Conservation (phyloP, 768 basidiomycete species). For the Cystofilobasidium capitatum region DNA sequence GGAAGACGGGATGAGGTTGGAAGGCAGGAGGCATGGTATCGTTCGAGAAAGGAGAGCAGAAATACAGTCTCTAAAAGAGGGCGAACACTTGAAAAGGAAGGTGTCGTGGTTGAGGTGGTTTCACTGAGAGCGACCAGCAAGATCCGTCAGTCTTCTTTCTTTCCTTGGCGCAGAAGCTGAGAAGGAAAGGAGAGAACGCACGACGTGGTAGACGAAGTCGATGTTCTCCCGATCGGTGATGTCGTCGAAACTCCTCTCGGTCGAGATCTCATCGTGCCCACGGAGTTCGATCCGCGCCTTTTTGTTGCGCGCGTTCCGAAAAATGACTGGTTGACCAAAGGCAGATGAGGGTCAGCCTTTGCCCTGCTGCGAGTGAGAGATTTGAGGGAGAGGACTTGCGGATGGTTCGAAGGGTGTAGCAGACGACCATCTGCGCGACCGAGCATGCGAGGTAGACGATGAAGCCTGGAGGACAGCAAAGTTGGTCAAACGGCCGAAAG, state of each 20-base stretch:
- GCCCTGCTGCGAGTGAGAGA: constrained; percentile 31
- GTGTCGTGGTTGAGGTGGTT: no score
- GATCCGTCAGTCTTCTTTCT: no score
- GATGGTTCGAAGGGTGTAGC: constrained; percentile 44
- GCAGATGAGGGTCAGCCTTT: constrained; percentile 19
- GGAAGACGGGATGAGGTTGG: no score
- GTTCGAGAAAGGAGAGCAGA: no score
- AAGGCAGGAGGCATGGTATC: no score
- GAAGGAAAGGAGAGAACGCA: no score
- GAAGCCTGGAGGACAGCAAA: constrained; percentile 47
- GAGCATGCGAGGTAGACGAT: constrained; percentile 32
- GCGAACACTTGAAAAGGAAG: no score
- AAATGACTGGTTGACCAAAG: neutral
- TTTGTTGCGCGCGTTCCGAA: constrained; percentile 31
- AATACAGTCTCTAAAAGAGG: no score
- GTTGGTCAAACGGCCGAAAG: constrained; percentile 46
- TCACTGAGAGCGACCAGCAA: no score
- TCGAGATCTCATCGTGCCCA: constrained; percentile 26
- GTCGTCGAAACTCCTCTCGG: constrained; percentile 46
- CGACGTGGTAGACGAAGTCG: constrained; percentile 34
- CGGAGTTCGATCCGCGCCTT: constrained; percentile 16
- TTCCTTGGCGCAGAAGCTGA: no score
- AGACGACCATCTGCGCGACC: constrained; percentile 33
- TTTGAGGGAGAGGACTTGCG: constrained; percentile 4
- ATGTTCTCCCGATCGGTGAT: constrained; percentile 48